phyloP scores from a whole-genome alignment of 2,329 filamentous ascomycete species.

The Trichophyton verrucosum region DNA sequence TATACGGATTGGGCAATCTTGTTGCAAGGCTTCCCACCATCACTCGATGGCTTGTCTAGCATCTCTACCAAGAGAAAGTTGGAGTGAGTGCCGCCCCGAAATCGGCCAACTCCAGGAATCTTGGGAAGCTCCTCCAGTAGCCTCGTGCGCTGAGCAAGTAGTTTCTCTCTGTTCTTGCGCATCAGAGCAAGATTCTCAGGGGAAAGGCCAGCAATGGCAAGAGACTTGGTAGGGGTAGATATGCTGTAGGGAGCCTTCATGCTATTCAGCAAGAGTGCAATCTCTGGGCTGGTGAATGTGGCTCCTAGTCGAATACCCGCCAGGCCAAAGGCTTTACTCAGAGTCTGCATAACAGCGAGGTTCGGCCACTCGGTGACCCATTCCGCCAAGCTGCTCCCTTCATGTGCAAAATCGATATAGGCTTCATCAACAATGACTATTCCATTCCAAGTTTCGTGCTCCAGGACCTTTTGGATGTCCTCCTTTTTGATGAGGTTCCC shows the following conservation, averaged over 20 bases:
- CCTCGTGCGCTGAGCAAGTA: constrained; percentile 65
- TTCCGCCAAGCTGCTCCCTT: constrained; percentile 69
- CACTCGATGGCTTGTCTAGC: constrained; percentile 46
- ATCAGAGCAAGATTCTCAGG: constrained; percentile 58
- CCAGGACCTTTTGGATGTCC: constrained; percentile 60
- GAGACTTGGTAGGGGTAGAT: constrained; percentile 68
- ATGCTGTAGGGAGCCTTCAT: constrained; percentile 97
- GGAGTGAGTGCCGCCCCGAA: constrained; percentile 65
- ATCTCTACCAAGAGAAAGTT: constrained; percentile 93
- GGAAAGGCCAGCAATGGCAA: constrained; percentile 63
- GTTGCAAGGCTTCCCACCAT: constrained; percentile 63
- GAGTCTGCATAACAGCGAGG: constrained; percentile 91
- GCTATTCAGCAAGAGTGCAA: constrained; percentile 73
- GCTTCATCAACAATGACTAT: constrained; percentile 89
- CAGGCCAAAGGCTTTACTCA: constrained; percentile 95
- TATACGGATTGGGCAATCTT: constrained; percentile 66
- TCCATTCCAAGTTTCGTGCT: constrained; percentile 89
- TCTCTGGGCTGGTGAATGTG: constrained; percentile 62
- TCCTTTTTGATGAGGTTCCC: constrained; percentile 63
- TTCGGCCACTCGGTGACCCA: constrained; percentile 91
- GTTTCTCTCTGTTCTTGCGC: constrained; percentile 54
- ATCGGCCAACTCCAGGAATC: constrained; percentile 64
- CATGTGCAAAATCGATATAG: constrained; percentile 85
- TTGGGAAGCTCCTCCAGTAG: constrained; percentile 59
- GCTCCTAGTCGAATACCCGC: constrained; percentile 84